phyloP scores from a whole-genome alignment of 1,284 basidiomycete species.

The Fistulinella cinereoalba region DNA sequence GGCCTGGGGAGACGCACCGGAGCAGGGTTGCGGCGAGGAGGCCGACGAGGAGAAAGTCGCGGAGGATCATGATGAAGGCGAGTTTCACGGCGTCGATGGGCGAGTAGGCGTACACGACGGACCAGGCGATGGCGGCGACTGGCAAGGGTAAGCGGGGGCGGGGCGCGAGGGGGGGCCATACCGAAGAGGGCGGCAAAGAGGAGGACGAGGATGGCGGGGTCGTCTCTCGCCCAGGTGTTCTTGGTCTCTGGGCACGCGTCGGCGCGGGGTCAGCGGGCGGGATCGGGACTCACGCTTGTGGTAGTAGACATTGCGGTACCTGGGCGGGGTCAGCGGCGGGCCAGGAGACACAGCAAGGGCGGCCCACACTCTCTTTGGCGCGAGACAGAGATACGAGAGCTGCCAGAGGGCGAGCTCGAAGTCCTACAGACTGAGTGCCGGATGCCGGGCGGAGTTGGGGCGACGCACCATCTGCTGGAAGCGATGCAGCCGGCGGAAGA shows the following conservation, averaged over 20 bases:
- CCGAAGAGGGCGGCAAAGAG: constrained; percentile 75
- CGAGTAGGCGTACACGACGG: constrained; percentile 73
- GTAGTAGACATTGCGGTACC: constrained; percentile 89
- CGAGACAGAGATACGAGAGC: constrained; percentile 85
- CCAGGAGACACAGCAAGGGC: constrained; percentile 3
- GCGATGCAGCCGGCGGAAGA: constrained; percentile 73
- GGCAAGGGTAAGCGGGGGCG: constrained; percentile 2
- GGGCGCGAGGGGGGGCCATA: constrained; percentile 34
- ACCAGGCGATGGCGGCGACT: constrained; percentile 84
- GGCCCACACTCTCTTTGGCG: constrained; percentile 86
- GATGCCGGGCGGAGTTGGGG: neutral
- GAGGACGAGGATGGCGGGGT: constrained; percentile 88
- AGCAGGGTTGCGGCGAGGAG: constrained; percentile 71
- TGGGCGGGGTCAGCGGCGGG: constrained; percentile 31
- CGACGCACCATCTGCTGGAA: constrained; percentile 80
- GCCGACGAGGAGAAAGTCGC: constrained; percentile 83
- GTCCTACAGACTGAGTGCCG: constrained; percentile 54
- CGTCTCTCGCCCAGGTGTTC: constrained; percentile 95
- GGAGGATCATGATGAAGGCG: constrained; percentile 77
- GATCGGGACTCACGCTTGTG: constrained; percentile 64
- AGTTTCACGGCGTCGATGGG: constrained; percentile 57
- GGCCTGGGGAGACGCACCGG: no score
- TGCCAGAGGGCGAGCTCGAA: constrained; percentile 96
- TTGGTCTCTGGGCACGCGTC: constrained; percentile 73
- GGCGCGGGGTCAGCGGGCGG: neutral